These are phyloP conservation scores for Talaromyces sp. DNA, from an alignment of 2,329 filamentous ascomycete species.

Conservation along the genomic window DNA sequence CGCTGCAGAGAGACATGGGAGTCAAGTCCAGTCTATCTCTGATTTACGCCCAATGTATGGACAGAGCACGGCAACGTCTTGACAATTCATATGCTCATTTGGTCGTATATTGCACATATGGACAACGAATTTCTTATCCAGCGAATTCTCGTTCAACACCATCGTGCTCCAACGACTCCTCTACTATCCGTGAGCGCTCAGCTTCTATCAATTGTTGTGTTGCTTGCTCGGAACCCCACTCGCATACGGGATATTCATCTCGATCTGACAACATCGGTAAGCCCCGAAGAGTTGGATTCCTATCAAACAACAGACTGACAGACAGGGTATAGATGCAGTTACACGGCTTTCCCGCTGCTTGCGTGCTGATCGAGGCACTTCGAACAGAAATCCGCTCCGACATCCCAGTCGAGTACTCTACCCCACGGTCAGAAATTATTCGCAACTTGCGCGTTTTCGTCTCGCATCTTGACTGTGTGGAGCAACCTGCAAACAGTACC, in stretches of 20 bases:
- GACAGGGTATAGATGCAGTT: neutral
- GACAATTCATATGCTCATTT: neutral
- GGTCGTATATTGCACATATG: neutral
- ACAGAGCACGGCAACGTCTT: neutral
- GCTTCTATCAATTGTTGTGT: slow-evolving; percentile 7
- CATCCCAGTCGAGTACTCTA: neutral
- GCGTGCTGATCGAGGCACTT: slow-evolving; percentile 3
- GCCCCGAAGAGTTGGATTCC: neutral
- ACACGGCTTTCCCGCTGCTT: slow-evolving; percentile 9
- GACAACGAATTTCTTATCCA: slow-evolving; percentile 11
- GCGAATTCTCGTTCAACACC: slow-evolving; percentile 1
- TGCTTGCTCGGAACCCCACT: neutral
- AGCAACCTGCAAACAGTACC: neutral
- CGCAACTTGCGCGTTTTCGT: slow-evolving; percentile 10
- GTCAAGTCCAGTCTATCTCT: slow-evolving; percentile 6
- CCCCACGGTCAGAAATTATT: slow-evolving; percentile 2
- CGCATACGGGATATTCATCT: neutral
- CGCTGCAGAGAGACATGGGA: slow-evolving; percentile 7
- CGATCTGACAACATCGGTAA: neutral
- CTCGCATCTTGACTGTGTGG: slow-evolving; percentile 3
- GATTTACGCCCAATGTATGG: neutral
- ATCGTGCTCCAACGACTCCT: neutral
- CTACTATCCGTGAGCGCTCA: slow-evolving; percentile 8
- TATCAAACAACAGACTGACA: neutral
- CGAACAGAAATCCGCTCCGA: neutral